phyloP scores from a whole-genome alignment of 2,329 filamentous ascomycete species.

The Trichoderma cornu-damae region DNA sequence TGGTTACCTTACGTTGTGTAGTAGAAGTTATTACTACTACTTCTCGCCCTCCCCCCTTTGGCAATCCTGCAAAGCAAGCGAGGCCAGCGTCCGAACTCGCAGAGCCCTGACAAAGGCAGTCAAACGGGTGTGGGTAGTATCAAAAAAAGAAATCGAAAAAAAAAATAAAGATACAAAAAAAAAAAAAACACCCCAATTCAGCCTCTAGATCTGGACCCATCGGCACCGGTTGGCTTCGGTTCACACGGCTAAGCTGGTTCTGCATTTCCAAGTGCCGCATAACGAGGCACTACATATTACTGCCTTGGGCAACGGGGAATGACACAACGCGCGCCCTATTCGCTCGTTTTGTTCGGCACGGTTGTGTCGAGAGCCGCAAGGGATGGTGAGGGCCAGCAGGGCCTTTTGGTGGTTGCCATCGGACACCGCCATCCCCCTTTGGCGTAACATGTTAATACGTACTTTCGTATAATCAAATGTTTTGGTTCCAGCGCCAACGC shows the following conservation, averaged over 20 bases:
- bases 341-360: background rate
- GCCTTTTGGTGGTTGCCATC: background rate
- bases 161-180: background rate
- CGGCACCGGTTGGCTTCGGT: slow-evolving; percentile 20
- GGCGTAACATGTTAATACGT: no score
- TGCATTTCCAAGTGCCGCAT: background rate
- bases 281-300: no score
- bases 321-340: background rate
- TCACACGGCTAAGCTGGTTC: background rate
- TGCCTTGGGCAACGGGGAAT: background rate
- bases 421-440: background rate
- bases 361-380: background rate
- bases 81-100: slow-evolving; percentile 10
- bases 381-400: background rate
- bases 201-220: slow-evolving; percentile 6
- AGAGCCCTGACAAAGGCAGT: background rate
- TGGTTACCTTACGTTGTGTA: background rate
- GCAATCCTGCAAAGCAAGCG: background rate
- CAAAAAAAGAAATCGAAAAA: no score
- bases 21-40: background rate
- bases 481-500: background rate
- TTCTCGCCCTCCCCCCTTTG: background rate
- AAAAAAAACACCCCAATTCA: background rate
- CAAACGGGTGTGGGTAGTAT: slow-evolving; percentile 12
- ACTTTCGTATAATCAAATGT: no score